These are phyloP conservation scores for Exophiala lecanii-corni DNA, from an alignment of 2,329 filamentous ascomycete genomes.

Conservation along the genomic window DNA sequence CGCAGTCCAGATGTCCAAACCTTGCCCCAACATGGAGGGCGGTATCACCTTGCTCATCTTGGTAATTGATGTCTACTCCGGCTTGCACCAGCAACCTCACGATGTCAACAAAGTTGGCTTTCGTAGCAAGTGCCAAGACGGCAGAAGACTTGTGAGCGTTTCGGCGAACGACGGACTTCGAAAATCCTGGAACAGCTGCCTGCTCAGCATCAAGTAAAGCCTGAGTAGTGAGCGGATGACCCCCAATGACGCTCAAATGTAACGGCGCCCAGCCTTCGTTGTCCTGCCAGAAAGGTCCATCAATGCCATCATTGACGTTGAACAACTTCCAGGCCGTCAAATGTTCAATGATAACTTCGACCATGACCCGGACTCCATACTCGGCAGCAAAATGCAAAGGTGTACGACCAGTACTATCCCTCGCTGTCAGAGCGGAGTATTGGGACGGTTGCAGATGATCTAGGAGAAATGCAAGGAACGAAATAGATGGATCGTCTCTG, in stretches of 20 bases:
- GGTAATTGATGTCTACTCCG: constrained; percentile 89
- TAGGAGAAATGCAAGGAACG: constrained; percentile 60
- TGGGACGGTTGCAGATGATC: constrained; percentile 66
- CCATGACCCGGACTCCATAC: constrained; percentile 89
- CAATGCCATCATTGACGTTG: constrained; percentile 77
- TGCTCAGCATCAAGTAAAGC: constrained; percentile 75
- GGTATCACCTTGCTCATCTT: constrained; percentile 83
- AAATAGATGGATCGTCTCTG: constrained; percentile 70
- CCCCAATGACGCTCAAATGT: constrained; percentile 86
- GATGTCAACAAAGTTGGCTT: constrained; percentile 78
- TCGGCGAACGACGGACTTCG: constrained; percentile 59
- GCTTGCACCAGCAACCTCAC: constrained; percentile 84
- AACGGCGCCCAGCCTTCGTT: constrained; percentile 84
- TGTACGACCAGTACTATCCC: constrained; percentile 74
- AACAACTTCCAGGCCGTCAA: constrained; percentile 90
- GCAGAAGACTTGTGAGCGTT: constrained; percentile 76
- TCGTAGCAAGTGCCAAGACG: constrained; percentile 82
- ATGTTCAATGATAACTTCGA: constrained; percentile 76
- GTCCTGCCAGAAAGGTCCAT: constrained; percentile 85
- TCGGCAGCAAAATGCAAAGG: constrained; percentile 92
- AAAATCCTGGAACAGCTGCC: constrained; percentile 57
- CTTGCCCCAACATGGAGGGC: constrained; percentile 87
- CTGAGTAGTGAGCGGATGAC: constrained; percentile 80
- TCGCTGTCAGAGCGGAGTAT: constrained; percentile 59
- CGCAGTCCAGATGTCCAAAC: constrained; percentile 79